phyloP scores from a whole-genome alignment of 2,329 filamentous ascomycete genomes.

The Ceratocystis smalleyi region DNA sequence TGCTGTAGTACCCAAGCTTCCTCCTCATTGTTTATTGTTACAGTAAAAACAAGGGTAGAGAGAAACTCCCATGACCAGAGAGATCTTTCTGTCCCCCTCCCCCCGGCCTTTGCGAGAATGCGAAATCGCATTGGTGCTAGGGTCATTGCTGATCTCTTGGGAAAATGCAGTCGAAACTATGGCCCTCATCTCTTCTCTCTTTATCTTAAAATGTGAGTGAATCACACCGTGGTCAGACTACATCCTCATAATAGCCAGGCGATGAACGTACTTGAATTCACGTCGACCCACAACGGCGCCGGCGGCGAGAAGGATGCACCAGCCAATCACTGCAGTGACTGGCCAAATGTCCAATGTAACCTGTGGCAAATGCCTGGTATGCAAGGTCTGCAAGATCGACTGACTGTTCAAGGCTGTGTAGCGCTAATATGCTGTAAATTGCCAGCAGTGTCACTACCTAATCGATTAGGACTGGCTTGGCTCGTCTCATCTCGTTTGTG shows the following conservation, averaged over 20 bases:
- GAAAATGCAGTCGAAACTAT: neutral
- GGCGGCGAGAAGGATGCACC: constrained; percentile 33
- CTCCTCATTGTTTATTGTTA: constrained; percentile 22
- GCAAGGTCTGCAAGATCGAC: constrained; percentile 45
- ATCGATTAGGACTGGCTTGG: constrained; percentile 21
- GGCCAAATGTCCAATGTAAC: constrained; percentile 35
- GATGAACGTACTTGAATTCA: constrained; percentile 35
- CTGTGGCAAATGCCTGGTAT: constrained; percentile 40
- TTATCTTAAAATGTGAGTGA: constrained; percentile 38
- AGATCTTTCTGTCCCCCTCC: neutral
- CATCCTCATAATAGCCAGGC: constrained; percentile 45
- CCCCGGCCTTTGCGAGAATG: constrained; percentile 16
- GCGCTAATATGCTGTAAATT: constrained; percentile 43
- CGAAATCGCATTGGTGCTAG: constrained; percentile 14
- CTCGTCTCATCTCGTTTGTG: constrained; percentile 18
- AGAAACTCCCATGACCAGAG: neutral
- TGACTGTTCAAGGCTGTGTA: constrained; percentile 38
- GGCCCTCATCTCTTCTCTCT: neutral
- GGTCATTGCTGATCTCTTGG: neutral
- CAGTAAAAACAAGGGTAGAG: neutral
- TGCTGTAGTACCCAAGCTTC: constrained; percentile 40
- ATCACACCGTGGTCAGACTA: constrained; percentile 48
- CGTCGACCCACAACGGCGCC: constrained; percentile 37
- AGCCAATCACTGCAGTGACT: constrained; percentile 43
- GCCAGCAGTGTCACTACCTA: constrained; percentile 44